Evolutionary conservation across 2,329 filamentous ascomycete genomes (phyloP), one percentile per base, ranked within the genome.

Genomic region (Microdochium trichocladiopsis): DNA sequence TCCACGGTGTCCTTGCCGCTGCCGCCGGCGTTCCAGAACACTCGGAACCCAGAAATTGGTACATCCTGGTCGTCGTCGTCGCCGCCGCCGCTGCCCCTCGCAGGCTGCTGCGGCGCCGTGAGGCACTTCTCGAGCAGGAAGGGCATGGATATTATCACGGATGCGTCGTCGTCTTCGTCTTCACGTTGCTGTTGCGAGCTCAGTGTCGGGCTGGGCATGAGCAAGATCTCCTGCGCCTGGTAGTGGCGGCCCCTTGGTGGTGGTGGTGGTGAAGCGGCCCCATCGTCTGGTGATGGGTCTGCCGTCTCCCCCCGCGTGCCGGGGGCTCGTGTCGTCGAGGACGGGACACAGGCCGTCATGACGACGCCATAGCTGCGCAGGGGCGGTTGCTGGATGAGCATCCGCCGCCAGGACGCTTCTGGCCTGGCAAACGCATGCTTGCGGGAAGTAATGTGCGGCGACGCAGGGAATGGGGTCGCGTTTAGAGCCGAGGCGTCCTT

Each of bases 301-400:
- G n/a, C n/a, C n/a, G n/a, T n/a, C 28, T 8, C 28, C 28, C 8
- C 28, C 14, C 28, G 28, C 14, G 28, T 31, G 28, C 8, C 14
- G 28, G 28, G 3, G 14, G n/a, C 21, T 12, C 18, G n/a, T 23
- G 41, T 22, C 18, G 41, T 22, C 41, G 18, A 45, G 18, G 41
- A 21, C 11, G 41, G 41, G 6, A 45, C 18, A 5, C 14, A 18
- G 5, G 41, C 41, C 6, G 41, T 45, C 41, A 45, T 45, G 3
- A 22, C 41, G 16, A 45, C 41, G n/a, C 41, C 41, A 18, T 45
- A 45, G n/a, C 41, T 23, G n/a, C 41, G 41, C 41, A 45, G 52
- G 22, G 52, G 50, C 16, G 52, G 52, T 25, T 54, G 52, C 24
- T 47, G 49, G 24, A 54, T 47, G 3, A 54, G 50, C 50, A 54